These are phyloP conservation scores for Citrus reticulata DNA, from an alignment of 345 rosid genomes.

Conservation along the genomic window DNA sequence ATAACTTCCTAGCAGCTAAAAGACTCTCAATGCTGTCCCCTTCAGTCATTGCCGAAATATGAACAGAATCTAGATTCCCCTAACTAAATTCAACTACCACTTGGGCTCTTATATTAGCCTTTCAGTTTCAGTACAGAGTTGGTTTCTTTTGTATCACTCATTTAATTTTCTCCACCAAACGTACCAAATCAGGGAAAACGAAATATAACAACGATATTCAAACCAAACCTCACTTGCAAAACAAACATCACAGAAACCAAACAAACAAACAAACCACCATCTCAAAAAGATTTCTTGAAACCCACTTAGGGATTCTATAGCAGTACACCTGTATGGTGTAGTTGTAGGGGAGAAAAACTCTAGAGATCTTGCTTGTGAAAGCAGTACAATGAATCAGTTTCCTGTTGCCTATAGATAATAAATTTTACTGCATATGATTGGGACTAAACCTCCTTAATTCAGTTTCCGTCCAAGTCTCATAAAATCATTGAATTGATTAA, in stretches of 20 bases:
- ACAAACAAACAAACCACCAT: conserved; percentile 29
- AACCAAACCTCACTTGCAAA: conserved; percentile 67
- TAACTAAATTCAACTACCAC: neutral
- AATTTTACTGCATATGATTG: neutral
- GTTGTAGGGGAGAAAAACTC: neutral
- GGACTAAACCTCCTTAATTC: neutral
- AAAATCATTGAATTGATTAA: neutral
- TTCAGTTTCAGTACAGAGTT: neutral
- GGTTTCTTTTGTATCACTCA: conserved; percentile 27
- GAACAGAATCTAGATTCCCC: neutral
- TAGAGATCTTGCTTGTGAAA: neutral
- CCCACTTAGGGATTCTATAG: neutral
- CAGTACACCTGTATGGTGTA: neutral
- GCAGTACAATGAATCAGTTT: neutral
- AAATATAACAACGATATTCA: conserved; percentile 30
- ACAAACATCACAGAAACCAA: conserved; percentile 27
- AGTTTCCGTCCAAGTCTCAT: neutral
- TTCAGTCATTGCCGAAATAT: conserved; percentile 31
- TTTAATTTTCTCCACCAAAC: conserved; percentile 43
- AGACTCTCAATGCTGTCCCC: conserved; percentile 19
- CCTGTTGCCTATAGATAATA: neutral
- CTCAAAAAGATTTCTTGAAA: neutral
- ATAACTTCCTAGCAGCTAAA: conserved; percentile 36
- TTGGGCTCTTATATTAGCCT: neutral
- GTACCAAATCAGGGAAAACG: conserved; percentile 28